Conservation (phyloP, 2,329 filamentous ascomycete species). For the Hawksworthiomyces lignivorus region DNA sequence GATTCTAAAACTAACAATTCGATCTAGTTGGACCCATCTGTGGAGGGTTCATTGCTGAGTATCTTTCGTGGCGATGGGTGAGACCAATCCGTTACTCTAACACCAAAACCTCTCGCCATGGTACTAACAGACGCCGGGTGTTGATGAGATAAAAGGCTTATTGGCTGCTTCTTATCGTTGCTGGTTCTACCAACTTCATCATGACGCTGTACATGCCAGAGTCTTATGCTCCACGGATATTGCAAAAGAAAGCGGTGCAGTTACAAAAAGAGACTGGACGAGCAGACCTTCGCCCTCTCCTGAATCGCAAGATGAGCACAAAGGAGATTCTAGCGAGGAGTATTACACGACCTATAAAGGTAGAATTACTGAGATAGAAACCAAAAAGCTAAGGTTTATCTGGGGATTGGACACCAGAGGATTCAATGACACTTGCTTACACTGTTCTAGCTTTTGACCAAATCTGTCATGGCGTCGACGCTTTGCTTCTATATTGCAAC, state of each 20-base stretch:
- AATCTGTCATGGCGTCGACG: slow-evolving; percentile 37
- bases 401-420: slow-evolving; percentile 23
- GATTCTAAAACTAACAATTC: too few relatives aligned
- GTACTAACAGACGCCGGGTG: too few relatives aligned
- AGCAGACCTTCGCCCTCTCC: slow-evolving; percentile 8
- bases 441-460: not conserved
- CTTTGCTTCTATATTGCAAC: slow-evolving; percentile 46
- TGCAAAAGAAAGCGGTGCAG: slow-evolving; percentile 26
- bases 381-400: too few relatives aligned
- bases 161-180: slow-evolving; percentile 5
- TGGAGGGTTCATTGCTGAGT: slow-evolving; percentile 6
- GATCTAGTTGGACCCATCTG: slow-evolving; percentile 7
- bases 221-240: slow-evolving; percentile 17
- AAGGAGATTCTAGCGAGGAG: slow-evolving; percentile 33
- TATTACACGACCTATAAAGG: slow-evolving; percentile 34
- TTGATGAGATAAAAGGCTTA: slow-evolving; percentile 3
- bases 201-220: slow-evolving; percentile 8
- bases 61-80: slow-evolving; percentile 8
- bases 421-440: not conserved
- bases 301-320: slow-evolving; percentile 18
- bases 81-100: not conserved
- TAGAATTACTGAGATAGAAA: too few relatives aligned
- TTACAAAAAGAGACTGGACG: slow-evolving; percentile 31
- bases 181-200: not conserved
- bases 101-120: not conserved